Conservation (phyloP, 2,329 filamentous ascomycete genomes). For the Ceratocystis destructans region DNA sequence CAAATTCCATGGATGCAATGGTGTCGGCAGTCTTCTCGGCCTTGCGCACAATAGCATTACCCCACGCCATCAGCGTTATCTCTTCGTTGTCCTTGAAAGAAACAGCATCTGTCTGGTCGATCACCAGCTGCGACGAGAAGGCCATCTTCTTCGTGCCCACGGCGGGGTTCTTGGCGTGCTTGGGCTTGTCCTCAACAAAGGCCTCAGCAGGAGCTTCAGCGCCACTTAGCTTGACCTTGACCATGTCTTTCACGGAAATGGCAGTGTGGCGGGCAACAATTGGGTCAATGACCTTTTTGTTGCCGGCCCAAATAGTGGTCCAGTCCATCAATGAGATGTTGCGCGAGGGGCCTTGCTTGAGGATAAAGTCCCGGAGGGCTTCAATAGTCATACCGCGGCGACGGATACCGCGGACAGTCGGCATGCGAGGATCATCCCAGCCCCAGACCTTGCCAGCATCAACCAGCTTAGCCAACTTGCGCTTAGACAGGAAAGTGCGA, state of each 20-base stretch:
- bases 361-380: constrained; percentile 68
- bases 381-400: constrained; percentile 66
- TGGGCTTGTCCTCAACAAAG: constrained; percentile 61
- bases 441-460: constrained; percentile 63
- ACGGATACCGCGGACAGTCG: constrained; percentile 66
- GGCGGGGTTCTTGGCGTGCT: constrained; percentile 78
- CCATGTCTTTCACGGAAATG: constrained; percentile 54
- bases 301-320: constrained; percentile 58
- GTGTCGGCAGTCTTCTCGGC: constrained; percentile 35
- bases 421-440: constrained; percentile 81
- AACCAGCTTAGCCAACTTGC: constrained; percentile 73
- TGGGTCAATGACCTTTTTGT: constrained; percentile 74
- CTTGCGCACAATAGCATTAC: constrained; percentile 49
- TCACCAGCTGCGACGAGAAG: constrained; percentile 58
- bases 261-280: constrained; percentile 61
- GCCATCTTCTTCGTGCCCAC: constrained; percentile 76
- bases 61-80: constrained; percentile 95
- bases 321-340: constrained; percentile 78
- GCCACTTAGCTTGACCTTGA: constrained; percentile 56
- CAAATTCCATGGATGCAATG: constrained; percentile 59
- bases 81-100: constrained; percentile 75
- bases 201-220: constrained; percentile 50
- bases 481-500: constrained; percentile 69
- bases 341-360: constrained; percentile 70
- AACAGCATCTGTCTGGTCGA: constrained; percentile 79